These are phyloP conservation scores for Phytophthora capsici DNA, from an alignment of 352 stramenopile genomes.

Conservation along the genomic window DNA sequence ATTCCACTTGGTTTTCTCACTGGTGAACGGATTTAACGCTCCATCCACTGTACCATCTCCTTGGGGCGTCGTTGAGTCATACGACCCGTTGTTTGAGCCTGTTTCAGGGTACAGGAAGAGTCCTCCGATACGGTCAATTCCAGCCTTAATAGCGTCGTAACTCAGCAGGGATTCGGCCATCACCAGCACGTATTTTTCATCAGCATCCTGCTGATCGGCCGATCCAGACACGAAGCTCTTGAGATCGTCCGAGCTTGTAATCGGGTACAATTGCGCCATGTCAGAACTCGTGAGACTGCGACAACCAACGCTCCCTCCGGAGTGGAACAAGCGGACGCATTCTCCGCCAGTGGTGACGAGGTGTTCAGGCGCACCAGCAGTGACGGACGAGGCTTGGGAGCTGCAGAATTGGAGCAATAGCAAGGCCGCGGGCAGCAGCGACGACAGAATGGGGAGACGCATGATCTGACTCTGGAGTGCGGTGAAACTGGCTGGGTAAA, in stretches of 20 bases:
- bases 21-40: constrained; percentile 71
- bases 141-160: constrained; percentile 39
- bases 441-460: constrained; percentile 22
- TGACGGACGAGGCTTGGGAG: constrained; percentile 57
- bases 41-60: constrained; percentile 64
- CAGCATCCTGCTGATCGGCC: constrained; percentile 26
- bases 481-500: constrained; percentile 30
- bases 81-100: constrained; percentile 49
- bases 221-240: constrained; percentile 44
- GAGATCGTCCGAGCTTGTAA: constrained; percentile 52
- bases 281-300: constrained; percentile 57
- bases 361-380: constrained; percentile 66
- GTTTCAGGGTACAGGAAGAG: constrained; percentile 64
- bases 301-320: constrained; percentile 66
- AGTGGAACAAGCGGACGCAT: constrained; percentile 85
- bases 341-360: constrained; percentile 67
- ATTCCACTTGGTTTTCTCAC: constrained; percentile 73
- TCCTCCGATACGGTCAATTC: constrained; percentile 51
- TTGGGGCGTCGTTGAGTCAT: constrained; percentile 63
- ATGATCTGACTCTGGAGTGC: constrained; percentile 24
- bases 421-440: constrained; percentile 18
- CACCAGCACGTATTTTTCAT: constrained; percentile 66
- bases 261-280: constrained; percentile 63
- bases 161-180: constrained; percentile 68
- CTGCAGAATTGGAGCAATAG: constrained; percentile 23